A percentile compares a stretch with the other conserved stretches of the same genome.
Conservation (phyloP, 2,329 filamentous ascomycete genomes). For the Penicillium polonicum region DNA sequence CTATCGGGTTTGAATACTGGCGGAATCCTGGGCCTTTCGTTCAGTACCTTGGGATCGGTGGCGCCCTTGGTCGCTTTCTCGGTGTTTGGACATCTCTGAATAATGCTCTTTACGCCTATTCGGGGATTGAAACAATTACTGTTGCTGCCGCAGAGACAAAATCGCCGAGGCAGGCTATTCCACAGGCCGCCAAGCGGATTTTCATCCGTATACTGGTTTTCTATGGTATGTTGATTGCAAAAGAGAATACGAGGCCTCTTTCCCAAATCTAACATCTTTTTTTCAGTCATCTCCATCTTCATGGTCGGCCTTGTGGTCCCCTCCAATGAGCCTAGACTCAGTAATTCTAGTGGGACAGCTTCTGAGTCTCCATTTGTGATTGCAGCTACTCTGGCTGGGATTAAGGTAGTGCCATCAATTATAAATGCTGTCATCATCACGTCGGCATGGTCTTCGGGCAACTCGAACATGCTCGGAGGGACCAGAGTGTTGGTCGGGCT, state of each 20-base stretch:
- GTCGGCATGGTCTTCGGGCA: constrained; percentile 9
- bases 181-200: constrained; percentile 9
- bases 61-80: constrained; percentile 10
- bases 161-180: constrained; percentile 10
- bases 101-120: constrained; percentile 7
- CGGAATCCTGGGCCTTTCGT: constrained; percentile 8
- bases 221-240: neutral
- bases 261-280: neutral
- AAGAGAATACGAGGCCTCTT: too few relatives aligned
- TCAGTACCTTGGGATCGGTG: constrained; percentile 7
- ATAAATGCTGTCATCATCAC: constrained; percentile 14
- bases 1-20: constrained; percentile 14
- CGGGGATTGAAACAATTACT: constrained; percentile 11
- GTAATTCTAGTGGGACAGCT: constrained; percentile 6
- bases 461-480: constrained; percentile 9
- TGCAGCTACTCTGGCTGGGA: constrained; percentile 5
- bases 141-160: constrained; percentile 12
- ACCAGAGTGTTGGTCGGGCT: constrained; percentile 7
- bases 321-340: constrained; percentile 5
- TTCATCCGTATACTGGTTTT: constrained; percentile 12
- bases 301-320: neutral
- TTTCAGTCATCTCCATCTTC: neutral
- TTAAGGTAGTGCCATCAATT: constrained; percentile 8
- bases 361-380: constrained; percentile 10
- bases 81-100: constrained; percentile 12